Evolutionary conservation across 2,329 filamentous ascomycete species (phyloP).

Genomic region (Neoascochyta sp.): DNA sequence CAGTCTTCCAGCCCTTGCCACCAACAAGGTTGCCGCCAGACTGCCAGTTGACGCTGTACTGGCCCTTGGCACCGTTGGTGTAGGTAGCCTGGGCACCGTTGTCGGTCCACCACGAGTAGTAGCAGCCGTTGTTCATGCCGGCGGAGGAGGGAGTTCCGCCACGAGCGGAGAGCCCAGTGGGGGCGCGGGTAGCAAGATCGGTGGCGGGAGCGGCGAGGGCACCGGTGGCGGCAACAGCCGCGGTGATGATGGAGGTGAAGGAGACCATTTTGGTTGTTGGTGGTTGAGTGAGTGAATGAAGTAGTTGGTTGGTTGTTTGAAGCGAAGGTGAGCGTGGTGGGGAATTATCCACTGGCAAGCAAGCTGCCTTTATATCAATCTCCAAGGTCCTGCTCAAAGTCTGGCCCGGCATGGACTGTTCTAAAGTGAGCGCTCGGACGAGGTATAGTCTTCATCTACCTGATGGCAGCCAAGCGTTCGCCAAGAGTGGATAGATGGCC

Average conservation of each 20-base stretch:
- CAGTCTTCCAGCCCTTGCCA: constrained; percentile 58
- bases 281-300: constrained; percentile 1
- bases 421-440: constrained; percentile 13
- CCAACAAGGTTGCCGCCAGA: constrained; percentile 54
- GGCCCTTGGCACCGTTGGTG: constrained; percentile 52
- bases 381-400: constrained; percentile 4
- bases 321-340: constrained; percentile 11
- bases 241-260: constrained; percentile 26
- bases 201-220: constrained; percentile 27
- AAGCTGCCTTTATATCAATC: constrained; percentile 17
- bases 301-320: constrained; percentile 3
- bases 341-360: constrained; percentile 5
- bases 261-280: constrained; percentile 24
- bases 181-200: constrained; percentile 38
- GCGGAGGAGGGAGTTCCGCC: constrained; percentile 47
- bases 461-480: constrained; percentile 18
- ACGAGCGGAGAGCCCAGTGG: constrained; percentile 23
- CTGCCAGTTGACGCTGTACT: constrained; percentile 51
- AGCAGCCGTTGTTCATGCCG: constrained; percentile 56
- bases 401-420: constrained; percentile 4
- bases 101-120: constrained; percentile 60
- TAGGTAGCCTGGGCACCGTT: constrained; percentile 51
- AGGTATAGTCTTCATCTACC: constrained; percentile 8
- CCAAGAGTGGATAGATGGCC: constrained; percentile 15
- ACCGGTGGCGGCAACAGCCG: constrained; percentile 21